Evolutionary conservation across 768 basidiomycete species (phyloP), one percentile per base, ranked within the genome.

Genomic region (Agaricus blazei): DNA sequence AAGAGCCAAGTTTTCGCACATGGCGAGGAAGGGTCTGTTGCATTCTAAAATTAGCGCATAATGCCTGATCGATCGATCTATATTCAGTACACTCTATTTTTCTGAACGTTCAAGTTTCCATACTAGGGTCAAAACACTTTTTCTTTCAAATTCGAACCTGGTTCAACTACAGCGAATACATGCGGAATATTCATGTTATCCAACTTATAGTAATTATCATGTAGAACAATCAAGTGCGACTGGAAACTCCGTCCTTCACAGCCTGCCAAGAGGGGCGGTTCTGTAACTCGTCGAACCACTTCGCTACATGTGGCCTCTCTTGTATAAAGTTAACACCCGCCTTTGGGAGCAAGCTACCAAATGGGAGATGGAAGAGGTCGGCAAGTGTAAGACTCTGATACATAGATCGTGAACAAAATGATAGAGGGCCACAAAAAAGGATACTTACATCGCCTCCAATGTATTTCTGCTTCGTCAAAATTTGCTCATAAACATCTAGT

Each of bases 391-490:
- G 7, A 31, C 62, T 65, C 79, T 81, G 51, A 9, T 34, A n/a
- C 11, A 15, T 2, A 26, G 15, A 14, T 40, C 9, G 40, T 47
- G 34, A 40, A 3, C 27, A 9, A 9, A 47, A 12, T 3, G 6
- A 48, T 19, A 29, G 12, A 34, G 26, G 12, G 31, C 23, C 28
- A 34, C 11, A 51, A n/a, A 7, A 37, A 24, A 44, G 9, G 44
- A 29, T 3, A 67, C 75, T 48, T 60, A 80, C 83, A 56, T 83
- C 69, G 19, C 85, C 84, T 5, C 77, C 79, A 6, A 83, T 65
- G 61, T 83, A 85, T 41, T 70, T 66, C 50, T 80, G 77, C 65
- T 79, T 83, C 9, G 67, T 64, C 4, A 86, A 70, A 41, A 87
- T 80, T 23, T 60, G 62, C 9, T 86, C 76, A 60, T 85, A 85